Evolutionary conservation across 2,329 filamentous ascomycete species (phyloP).

Genomic region (Fusarium robinianum): DNA sequence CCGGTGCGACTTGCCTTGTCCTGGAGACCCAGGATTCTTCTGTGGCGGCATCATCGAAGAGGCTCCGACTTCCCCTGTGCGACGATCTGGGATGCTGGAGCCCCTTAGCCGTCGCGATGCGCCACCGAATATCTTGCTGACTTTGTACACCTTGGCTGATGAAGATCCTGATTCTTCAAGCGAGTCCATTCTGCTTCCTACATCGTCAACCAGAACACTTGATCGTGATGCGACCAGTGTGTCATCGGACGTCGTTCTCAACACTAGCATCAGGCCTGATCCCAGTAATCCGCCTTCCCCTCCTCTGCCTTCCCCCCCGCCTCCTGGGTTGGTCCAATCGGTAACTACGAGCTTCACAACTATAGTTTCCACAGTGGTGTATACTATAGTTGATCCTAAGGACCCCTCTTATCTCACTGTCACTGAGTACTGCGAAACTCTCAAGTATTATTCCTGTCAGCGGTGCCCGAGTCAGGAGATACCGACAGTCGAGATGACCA

Average conservation of each 20-base stretch:
- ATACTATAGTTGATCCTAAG: constrained; percentile 15
- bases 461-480: constrained; percentile 5
- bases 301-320: not conserved
- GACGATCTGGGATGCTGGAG: not conserved
- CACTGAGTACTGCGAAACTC: constrained; percentile 12
- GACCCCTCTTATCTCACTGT: constrained; percentile 11
- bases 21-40: constrained; percentile 19
- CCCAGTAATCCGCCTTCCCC: not conserved
- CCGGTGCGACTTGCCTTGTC: constrained; percentile 18
- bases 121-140: constrained; percentile 15
- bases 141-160: constrained; percentile 10
- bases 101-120: constrained; percentile 7
- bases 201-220: not conserved
- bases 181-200: not conserved
- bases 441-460: constrained; percentile 11
- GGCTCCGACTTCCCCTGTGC: not conserved
- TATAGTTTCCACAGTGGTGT: constrained; percentile 11
- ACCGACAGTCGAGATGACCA: constrained; percentile 17
- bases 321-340: not conserved
- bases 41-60: constrained; percentile 14
- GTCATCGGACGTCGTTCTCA: not conserved
- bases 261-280: not conserved
- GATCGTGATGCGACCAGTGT: not conserved
- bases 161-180: not conserved
- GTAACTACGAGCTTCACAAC: not conserved